Evolutionary conservation across 805 yeast genomes (phyloP).

Genomic region (Spencermartinsiella europaea): DNA sequence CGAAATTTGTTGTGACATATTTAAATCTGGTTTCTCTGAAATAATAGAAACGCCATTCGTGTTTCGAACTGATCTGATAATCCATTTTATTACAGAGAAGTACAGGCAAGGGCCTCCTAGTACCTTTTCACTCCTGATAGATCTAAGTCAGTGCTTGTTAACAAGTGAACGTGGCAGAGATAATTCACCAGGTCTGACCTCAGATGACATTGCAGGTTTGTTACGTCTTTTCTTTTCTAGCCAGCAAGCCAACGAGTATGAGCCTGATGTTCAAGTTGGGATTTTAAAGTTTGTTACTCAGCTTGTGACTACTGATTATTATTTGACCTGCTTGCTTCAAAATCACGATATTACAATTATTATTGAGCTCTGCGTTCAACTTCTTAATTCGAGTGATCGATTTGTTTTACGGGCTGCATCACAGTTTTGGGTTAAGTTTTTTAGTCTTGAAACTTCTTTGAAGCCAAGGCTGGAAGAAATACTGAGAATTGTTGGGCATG

Average conservation of each 20-base stretch:
- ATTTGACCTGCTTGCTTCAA: constrained; percentile 15
- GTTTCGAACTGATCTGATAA: constrained; percentile 38
- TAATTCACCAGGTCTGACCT: not conserved
- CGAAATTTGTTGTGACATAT: constrained; percentile 58
- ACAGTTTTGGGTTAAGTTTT: constrained; percentile 50
- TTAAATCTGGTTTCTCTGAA: constrained; percentile 63
- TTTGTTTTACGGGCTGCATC: constrained; percentile 49
- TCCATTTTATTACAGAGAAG: constrained; percentile 38
- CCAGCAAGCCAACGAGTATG: constrained; percentile 14
- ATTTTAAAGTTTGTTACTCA: constrained; percentile 27
- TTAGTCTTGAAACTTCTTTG: not conserved
- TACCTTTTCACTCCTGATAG: constrained; percentile 23
- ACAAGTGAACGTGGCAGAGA: constrained; percentile 11
- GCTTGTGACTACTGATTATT: constrained; percentile 12
- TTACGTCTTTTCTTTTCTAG: constrained; percentile 18
- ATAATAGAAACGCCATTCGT: constrained; percentile 61
- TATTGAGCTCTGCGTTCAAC: constrained; percentile 35
- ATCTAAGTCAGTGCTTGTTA: constrained; percentile 27
- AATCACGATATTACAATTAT: constrained; percentile 21
- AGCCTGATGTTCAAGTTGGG: constrained; percentile 27
- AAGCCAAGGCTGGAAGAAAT: constrained; percentile 3
- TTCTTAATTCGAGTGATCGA: constrained; percentile 46
- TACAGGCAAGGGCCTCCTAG: constrained; percentile 22
- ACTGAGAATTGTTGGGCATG: constrained; percentile 29
- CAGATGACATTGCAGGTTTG: constrained; percentile 5